Conservation (phyloP, 2,329 filamentous ascomycete species). For the Talaromyces sp. region DNA sequence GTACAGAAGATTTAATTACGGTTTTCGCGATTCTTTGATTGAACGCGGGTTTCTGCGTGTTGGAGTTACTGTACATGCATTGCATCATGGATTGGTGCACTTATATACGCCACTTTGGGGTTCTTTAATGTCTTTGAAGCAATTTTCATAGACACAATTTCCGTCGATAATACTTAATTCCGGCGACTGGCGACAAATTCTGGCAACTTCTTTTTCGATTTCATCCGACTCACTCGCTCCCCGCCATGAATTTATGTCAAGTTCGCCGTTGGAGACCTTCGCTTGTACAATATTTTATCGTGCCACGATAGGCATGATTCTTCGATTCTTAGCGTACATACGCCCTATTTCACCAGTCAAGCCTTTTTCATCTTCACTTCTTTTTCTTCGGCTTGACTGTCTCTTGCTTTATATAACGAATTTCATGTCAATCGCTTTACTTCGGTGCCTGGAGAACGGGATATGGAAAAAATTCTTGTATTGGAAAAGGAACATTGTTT, state of each 20-base stretch:
- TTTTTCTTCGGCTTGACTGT: constrained; percentile 15
- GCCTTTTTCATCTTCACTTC: constrained; percentile 23
- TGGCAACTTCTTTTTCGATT: constrained; percentile 15
- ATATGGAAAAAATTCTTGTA: constrained; percentile 28
- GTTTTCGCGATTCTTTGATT: constrained; percentile 14
- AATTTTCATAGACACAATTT: constrained; percentile 21
- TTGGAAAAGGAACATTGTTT: constrained; percentile 27
- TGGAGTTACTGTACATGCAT: constrained; percentile 37
- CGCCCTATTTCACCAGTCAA: constrained; percentile 32
- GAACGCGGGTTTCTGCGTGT: constrained; percentile 20
- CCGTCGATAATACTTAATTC: constrained; percentile 43
- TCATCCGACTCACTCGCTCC: constrained; percentile 9
- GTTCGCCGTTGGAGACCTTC: constrained; percentile 34
- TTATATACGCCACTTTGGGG: constrained; percentile 17
- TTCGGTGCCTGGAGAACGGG: constrained; percentile 34
- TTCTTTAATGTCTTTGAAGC: constrained; percentile 15
- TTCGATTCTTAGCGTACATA: constrained; percentile 31
- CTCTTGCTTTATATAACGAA: constrained; percentile 28
- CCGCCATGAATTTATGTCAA: constrained; percentile 1
- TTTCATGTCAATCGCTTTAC: constrained; percentile 41
- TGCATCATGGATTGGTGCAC: constrained; percentile 24
- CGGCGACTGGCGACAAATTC: constrained; percentile 25
- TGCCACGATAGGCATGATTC: constrained; percentile 19
- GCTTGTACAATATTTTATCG: constrained; percentile 33
- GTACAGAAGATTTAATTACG: constrained; percentile 31